Evolutionary conservation across 306 rosid genomes (phyloP), one percentile per base, ranked within the genome.

Genomic region (Astragalus glycyphyllos): DNA sequence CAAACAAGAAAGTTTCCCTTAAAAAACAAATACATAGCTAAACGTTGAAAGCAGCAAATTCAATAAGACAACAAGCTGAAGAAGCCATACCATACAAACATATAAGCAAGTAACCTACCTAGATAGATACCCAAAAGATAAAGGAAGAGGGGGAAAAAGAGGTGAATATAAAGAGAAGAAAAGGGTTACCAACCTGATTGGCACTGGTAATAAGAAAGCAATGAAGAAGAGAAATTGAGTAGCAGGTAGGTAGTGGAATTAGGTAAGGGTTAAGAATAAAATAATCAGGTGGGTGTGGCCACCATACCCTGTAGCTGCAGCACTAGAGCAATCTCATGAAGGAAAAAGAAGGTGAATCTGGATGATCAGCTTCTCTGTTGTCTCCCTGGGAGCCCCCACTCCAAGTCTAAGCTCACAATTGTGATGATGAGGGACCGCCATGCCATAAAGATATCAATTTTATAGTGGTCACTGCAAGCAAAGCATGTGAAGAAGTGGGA

Each of bases 371-470:
- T 55, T 14, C 78, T 48, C 68, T 37, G 50, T 56, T 57, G 60
- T 54, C 66, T 62, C 77, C 60, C 75, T 26, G 68, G 61, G 31
- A n/a, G 53, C 26, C 74, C 49, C 80, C 57, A 15, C 69, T 42
- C 20, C 11, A 40, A 11, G 77, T 41, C 54, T 46, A 79, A 48
- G 54, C 35, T 79, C 77, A 74, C 62, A 45, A 7, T 31, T 73
- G 64, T 60, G 51, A 35, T 8, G 68, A 47, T 60, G 40, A 73
- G 80, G 80, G 83, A 82, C 86, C 86, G 71, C 80, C 80, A 77
- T 82, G 46, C 69, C 79, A 59, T 38, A 34, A 67, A 59, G 45
- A 79, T 71, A 71, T 56, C 67, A 74, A 54, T 66, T 58, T 58
- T 59, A 60, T 76, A 47, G 72, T 73, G 41, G 40, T 37, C 79